These are phyloP conservation scores for Lanmaoa pseudosensibilis DNA, from an alignment of 768 basidiomycete genomes.

Conservation along the genomic window DNA sequence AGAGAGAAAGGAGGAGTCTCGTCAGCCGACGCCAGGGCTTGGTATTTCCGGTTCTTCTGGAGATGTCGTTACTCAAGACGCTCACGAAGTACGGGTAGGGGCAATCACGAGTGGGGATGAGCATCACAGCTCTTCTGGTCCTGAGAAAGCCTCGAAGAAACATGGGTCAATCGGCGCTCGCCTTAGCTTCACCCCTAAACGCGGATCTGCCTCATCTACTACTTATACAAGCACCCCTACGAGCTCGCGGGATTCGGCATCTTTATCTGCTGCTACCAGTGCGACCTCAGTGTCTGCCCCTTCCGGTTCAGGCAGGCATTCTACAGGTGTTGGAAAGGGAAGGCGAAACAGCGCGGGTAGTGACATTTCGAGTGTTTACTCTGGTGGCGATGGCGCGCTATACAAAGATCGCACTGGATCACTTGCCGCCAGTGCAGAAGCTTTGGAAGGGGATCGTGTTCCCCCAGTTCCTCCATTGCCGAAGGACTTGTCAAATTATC, in stretches of 20 bases:
- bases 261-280: constrained; percentile 75
- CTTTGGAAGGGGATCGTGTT: constrained; percentile 62
- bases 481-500: constrained; percentile 81
- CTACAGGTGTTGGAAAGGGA: constrained; percentile 56
- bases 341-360: constrained; percentile 84
- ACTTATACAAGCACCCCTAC: constrained; percentile 77
- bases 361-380: constrained; percentile 76
- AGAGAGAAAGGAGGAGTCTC: constrained; percentile 43
- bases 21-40: constrained; percentile 29
- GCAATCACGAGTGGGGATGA: constrained; percentile 59
- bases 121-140: constrained; percentile 41
- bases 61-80: constrained; percentile 37
- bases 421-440: constrained; percentile 58
- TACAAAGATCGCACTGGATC: constrained; percentile 69
- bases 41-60: constrained; percentile 39
- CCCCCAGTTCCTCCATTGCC: constrained; percentile 93
- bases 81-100: constrained; percentile 42
- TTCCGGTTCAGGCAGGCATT: constrained; percentile 69
- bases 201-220: constrained; percentile 87
- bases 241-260: constrained; percentile 87
- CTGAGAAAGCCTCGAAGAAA: constrained; percentile 73
- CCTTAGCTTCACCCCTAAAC: constrained; percentile 79
- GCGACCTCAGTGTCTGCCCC: constrained; percentile 66
- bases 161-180: constrained; percentile 53
- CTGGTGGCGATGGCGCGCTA: constrained; percentile 55